Conservation (phyloP, 306 rosid species). For the Cucurbita ficifolia region DNA sequence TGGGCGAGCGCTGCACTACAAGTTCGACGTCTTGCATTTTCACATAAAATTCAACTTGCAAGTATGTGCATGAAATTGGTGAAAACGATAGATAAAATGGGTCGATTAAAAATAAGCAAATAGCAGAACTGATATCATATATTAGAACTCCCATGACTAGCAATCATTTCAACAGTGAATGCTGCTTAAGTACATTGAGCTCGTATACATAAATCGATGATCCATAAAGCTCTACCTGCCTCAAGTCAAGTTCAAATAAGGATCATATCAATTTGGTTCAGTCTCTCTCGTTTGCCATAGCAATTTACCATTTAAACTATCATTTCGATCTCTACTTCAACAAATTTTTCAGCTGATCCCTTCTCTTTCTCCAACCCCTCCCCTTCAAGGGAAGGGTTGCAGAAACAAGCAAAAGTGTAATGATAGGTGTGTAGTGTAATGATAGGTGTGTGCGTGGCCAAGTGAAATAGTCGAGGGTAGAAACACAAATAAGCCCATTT, state of each 20-base stretch:
- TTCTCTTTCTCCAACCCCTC: background rate
- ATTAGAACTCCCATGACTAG: background rate
- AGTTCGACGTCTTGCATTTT: background rate
- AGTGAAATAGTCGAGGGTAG: background rate
- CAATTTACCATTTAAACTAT: background rate
- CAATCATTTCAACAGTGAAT: background rate
- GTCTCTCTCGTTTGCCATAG: background rate
- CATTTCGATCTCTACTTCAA: background rate
- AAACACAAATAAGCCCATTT: background rate
- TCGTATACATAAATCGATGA: background rate
- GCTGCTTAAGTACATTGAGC: background rate
- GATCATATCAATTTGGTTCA: background rate
- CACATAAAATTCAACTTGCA: background rate
- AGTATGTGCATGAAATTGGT: background rate
- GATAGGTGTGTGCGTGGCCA: background rate
- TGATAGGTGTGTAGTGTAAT: background rate
- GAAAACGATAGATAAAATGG: background rate
- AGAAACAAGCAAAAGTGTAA: background rate
- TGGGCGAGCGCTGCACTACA: background rate
- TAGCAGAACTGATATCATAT: background rate
- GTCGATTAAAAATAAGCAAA: background rate
- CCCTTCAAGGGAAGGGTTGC: background rate
- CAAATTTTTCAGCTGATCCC: background rate
- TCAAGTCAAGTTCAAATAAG: background rate
- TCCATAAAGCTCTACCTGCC: background rate